Conservation (phyloP, 768 basidiomycete genomes). For the Russula abietina region DNA sequence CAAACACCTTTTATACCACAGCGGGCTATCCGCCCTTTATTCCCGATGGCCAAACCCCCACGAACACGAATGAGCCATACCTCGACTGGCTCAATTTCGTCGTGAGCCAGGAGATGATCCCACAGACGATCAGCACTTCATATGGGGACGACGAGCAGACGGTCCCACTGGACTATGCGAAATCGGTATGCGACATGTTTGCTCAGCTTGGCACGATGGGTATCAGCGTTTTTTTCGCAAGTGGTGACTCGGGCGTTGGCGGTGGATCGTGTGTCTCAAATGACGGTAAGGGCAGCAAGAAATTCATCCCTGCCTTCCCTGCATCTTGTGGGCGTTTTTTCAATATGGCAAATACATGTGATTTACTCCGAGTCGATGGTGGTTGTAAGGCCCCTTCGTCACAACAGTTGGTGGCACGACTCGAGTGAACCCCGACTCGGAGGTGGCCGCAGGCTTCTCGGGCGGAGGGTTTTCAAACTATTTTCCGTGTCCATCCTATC, state of each 20-base stretch:
- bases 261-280: conserved; percentile 46
- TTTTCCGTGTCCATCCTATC: conserved; percentile 31
- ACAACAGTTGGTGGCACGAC: conserved; percentile 59
- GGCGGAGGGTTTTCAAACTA: conserved; percentile 61
- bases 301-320: conserved; percentile 38
- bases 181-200: conserved; percentile 49
- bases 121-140: no score
- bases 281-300: conserved; percentile 31
- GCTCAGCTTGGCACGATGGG: no score
- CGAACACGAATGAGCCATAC: conserved; percentile 58
- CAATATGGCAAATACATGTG: neutral
- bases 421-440: conserved; percentile 50
- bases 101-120: no score
- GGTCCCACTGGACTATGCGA: conserved; percentile 56
- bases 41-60: conserved; percentile 35
- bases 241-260: conserved; percentile 61
- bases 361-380: neutral
- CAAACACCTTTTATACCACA: conserved; percentile 58
- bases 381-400: conserved; percentile 45
- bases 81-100: conserved; percentile 59
- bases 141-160: conserved; percentile 47
- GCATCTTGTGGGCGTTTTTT: conserved; percentile 33
- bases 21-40: conserved; percentile 61
- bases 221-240: conserved; percentile 71
- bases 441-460: conserved; percentile 53